These are phyloP conservation scores for Calonectria multiphialidica DNA, from an alignment of 2,329 filamentous ascomycete species.

Conservation along the genomic window DNA sequence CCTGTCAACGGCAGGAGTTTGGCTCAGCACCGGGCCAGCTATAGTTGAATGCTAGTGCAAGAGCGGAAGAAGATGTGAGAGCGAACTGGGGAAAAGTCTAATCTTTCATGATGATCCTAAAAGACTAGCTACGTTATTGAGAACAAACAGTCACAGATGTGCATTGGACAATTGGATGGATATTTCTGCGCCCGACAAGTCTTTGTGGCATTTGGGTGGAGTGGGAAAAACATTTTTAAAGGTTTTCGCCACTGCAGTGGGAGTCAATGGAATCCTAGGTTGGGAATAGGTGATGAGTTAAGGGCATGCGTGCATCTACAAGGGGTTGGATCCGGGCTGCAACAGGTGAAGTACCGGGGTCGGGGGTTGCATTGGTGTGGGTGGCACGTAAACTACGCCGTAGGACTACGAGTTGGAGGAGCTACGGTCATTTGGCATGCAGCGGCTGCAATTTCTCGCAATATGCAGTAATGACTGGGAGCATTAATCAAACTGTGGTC, in stretches of 20 bases:
- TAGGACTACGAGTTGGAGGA: neutral
- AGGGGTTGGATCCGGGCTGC: neutral
- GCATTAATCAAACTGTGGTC: neutral
- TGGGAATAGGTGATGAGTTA: neutral
- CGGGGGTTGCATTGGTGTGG: neutral
- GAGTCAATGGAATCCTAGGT: neutral
- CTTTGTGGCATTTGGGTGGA: neutral
- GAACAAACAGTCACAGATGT: neutral
- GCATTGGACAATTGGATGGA: too few species aligned
- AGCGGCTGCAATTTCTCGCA: neutral
- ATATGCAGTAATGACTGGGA: slow-evolving; percentile 9
- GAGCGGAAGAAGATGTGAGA: neutral
- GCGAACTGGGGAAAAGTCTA: neutral
- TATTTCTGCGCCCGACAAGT: neutral
- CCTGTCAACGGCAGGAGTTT: neutral
- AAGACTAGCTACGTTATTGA: neutral
- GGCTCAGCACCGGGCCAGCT: neutral
- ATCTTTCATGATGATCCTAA: neutral
- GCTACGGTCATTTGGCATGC: neutral
- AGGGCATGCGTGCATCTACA: neutral
- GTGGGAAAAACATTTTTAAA: neutral
- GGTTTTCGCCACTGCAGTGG: neutral
- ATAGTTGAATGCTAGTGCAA: neutral
- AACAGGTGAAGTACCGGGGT: neutral
- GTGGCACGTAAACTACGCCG: neutral